Base-by-base conservation (phyloP, 148 eudicot genomes). In the Dysphania ambrosioides region DNA sequence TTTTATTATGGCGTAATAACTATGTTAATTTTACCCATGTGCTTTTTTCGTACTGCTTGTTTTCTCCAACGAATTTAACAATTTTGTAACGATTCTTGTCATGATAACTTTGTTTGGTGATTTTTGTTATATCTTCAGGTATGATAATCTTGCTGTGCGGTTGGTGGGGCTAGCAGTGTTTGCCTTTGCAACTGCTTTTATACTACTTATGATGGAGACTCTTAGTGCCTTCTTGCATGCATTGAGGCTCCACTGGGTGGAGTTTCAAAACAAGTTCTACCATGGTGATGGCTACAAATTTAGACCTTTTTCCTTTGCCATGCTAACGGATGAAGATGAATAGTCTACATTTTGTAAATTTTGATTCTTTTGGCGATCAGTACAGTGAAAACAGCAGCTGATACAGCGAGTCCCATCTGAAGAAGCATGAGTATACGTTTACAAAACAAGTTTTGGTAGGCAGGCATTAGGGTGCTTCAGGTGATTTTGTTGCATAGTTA, bases 211-310 rank as follows among this genome's bases (percentile, higher is more conserved):
- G 88, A 96, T 96, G 99, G 99, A 96, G 83, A 87, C 87, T 64
- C 93, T 96, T 10, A 96, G 99, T 75, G 99, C 99, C 44, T 96
- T 96, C 73, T 95, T 96, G 68, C 99, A 96, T 71, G 97, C 99
- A 27, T 85, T 96, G 83, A 89, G 99, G 88, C 99, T 96, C 59
- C 99, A 95, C 72, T 96, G 99, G 99, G 99, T 96, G 69, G 99
- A 96, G 84, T 96, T 76, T 73, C 97, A 92, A 66, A 87, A 82
- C 83, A 96, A 96, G 85, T 96, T 96, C 51, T 96, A 92, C 81
- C 86, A 85, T 53, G 99, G 94, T 23, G 97, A 96, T 76, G 99
- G 99, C 72, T 92, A 92, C 79, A 96, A 96, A 77, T 92, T 96
- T 81, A 86, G 73, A 83, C 97, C 97, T 57, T 90, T 96, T 83